phyloP scores from a whole-genome alignment of 768 basidiomycete genomes.

The Leccinum olivaceopallidum region DNA sequence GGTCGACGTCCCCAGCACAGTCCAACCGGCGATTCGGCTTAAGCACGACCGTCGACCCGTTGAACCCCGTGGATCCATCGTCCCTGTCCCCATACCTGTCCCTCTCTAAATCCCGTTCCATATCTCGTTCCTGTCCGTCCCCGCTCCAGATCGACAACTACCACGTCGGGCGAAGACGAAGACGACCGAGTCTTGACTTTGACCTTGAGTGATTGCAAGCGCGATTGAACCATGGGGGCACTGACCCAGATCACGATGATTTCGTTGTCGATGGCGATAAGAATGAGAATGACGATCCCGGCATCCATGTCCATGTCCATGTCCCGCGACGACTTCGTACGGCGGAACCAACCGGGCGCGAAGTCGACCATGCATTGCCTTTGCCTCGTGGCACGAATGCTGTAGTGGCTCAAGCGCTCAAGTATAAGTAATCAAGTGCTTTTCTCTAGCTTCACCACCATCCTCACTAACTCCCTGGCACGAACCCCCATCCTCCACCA shows the following conservation, averaged over 20 bases:
- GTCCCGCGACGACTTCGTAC: not conserved
- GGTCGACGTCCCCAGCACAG: too few relatives aligned
- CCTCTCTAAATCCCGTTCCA: too few relatives aligned
- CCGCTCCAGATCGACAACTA: not conserved
- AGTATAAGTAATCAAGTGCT: too few relatives aligned
- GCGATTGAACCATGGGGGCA: not conserved
- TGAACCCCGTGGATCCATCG: not conserved
- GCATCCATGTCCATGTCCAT: not conserved
- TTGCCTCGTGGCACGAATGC: too few relatives aligned
- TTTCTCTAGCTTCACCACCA: too few relatives aligned
- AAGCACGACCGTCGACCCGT: slow-evolving; percentile 5
- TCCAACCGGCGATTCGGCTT: slow-evolving; percentile 22
- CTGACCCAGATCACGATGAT: not conserved
- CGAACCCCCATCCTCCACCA: too few relatives aligned
- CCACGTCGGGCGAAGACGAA: not conserved
- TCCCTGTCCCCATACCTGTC: not conserved
- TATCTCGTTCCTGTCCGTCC: not conserved
- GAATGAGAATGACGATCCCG: not conserved
- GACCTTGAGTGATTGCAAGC: not conserved
- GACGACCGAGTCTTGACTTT: not conserved
- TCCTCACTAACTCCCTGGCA: too few relatives aligned
- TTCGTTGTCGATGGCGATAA: not conserved
- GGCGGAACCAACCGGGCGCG: not conserved
- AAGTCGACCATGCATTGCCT: too few relatives aligned
- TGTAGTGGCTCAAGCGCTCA: too few relatives aligned